These are phyloP conservation scores for Pichia gijzeniarum DNA, from an alignment of 805 yeast species.

Conservation along the genomic window DNA sequence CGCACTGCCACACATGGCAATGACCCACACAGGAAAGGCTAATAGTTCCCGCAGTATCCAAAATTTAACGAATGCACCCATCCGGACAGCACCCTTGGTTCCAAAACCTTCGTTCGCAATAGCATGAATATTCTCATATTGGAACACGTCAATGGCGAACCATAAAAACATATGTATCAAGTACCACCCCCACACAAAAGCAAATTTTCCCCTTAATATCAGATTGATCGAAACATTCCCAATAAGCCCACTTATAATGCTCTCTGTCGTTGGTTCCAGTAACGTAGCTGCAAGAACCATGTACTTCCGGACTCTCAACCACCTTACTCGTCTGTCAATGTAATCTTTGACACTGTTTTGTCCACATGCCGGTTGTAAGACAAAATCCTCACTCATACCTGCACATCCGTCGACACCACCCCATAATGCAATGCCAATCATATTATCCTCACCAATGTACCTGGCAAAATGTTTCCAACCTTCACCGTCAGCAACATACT, in stretches of 20 bases:
- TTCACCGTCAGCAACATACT: slow-evolving; percentile 32
- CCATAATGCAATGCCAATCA: slow-evolving; percentile 88
- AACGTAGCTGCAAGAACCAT: slow-evolving; percentile 84
- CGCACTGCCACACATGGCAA: slow-evolving; percentile 70
- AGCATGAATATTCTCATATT: slow-evolving; percentile 41
- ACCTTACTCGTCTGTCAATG: slow-evolving; percentile 62
- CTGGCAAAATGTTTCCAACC: slow-evolving; percentile 68
- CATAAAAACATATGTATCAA: slow-evolving; percentile 52
- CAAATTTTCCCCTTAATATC: slow-evolving; percentile 30
- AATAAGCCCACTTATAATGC: slow-evolving; percentile 55
- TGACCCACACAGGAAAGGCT: slow-evolving; percentile 80
- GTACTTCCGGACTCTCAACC: slow-evolving; percentile 82
- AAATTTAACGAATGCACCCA: slow-evolving; percentile 27
- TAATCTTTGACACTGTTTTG: slow-evolving; percentile 44
- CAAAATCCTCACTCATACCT: slow-evolving; percentile 72
- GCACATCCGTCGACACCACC: slow-evolving; percentile 60
- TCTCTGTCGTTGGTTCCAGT: slow-evolving; percentile 82
- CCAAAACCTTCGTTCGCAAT: slow-evolving; percentile 10
- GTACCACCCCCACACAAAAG: slow-evolving; percentile 30
- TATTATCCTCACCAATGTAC: slow-evolving; percentile 87
- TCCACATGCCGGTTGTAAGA: slow-evolving; percentile 61
- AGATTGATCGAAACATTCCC: slow-evolving; percentile 57
- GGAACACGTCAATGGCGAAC: slow-evolving; percentile 59
- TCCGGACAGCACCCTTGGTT: neutral
- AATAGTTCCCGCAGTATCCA: slow-evolving; percentile 69